Conservation (phyloP, 306 rosid genomes). For the Cucurbita argyrosperma region DNA sequence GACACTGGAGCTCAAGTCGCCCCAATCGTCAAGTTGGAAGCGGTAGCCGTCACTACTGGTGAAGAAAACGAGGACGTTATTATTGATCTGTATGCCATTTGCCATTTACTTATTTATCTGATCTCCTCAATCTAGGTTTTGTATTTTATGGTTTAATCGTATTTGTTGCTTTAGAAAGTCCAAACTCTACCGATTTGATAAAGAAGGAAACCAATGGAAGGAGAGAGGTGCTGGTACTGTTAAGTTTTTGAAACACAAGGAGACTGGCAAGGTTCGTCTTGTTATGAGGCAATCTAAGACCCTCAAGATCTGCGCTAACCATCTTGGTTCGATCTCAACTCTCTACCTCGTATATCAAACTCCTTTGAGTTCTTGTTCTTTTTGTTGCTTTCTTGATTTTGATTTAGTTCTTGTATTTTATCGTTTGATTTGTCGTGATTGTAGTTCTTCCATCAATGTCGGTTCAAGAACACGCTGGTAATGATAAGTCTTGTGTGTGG, state of each 20-base stretch:
- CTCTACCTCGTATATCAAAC: neutral
- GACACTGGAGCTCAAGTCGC: conserved; percentile 97
- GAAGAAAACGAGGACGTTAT: conserved; percentile 64
- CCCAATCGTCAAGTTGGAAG: conserved; percentile 84
- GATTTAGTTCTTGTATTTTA: neutral
- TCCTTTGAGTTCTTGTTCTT: neutral
- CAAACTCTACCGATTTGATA: conserved; percentile 88
- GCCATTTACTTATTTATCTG: neutral
- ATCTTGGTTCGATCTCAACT: conserved; percentile 31
- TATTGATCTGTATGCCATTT: conserved; percentile 52
- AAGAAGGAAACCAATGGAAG: conserved; percentile 82
- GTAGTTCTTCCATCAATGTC: conserved; percentile 61
- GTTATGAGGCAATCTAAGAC: conserved; percentile 85
- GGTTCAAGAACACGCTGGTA: conserved; percentile 93
- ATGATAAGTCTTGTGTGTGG: conserved; percentile 92
- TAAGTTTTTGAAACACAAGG: conserved; percentile 59
- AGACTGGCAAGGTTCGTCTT: conserved; percentile 56
- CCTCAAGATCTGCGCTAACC: conserved; percentile 90
- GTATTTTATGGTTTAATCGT: neutral
- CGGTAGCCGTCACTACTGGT: conserved; percentile 56
- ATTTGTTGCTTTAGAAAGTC: conserved; percentile 36
- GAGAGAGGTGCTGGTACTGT: conserved; percentile 87
- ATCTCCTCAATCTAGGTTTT: neutral
- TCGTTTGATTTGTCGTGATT: neutral
- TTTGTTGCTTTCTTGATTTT: neutral